Base-by-base conservation (phyloP, 108 stramenopile species). In the Cyclotella sp. region DNA sequence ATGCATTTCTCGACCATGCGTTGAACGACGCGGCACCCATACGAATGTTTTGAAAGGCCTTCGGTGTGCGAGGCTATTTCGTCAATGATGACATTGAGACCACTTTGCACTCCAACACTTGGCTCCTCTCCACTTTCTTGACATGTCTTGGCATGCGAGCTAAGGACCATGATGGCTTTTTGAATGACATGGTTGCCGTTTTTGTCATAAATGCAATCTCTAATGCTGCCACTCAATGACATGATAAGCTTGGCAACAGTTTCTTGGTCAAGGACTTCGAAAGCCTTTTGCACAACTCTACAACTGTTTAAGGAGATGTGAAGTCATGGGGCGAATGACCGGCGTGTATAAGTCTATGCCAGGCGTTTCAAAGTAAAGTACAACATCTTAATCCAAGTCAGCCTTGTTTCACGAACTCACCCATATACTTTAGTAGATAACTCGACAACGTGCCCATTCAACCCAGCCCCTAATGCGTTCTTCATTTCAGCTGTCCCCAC, bases 121-220 rank as follows among this genome's bases (percentile, higher is more conserved):
- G 72, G 61, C 3, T 72, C 59, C 14, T 87, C 81, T 16, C 66
- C 83, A 6, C 47, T 34, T 9, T 76, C 77, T 21, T 65, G 55
- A 10, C 80, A 77, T 22, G 51, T 39, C 53, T 85, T 89, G 9
- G 88, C 78, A 28, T 66, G 57, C 0, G 39, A 68, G 62, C 79
- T 81, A 63, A 91, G 75, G 24, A 91, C 86, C 72, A 95, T 93
- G 60, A 97, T 89, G 72, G 91, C 90, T 74, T 96, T 97, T 78
- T 97, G 97, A 59, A 96, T 93, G 41, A 97, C 97, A 71, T 97
- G 97, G 77, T 97, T 97, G 14, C 96, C 72, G 71, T 97, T 96
- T 63, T 95, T 93, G 73, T 97, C 95, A 58, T 96, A 93, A 24
- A 97, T 93, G 68, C 92, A 94, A 34, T 77, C 81, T 40, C 95